phyloP scores from a whole-genome alignment of 2,329 filamentous ascomycete genomes.

The Massarina eburnea region DNA sequence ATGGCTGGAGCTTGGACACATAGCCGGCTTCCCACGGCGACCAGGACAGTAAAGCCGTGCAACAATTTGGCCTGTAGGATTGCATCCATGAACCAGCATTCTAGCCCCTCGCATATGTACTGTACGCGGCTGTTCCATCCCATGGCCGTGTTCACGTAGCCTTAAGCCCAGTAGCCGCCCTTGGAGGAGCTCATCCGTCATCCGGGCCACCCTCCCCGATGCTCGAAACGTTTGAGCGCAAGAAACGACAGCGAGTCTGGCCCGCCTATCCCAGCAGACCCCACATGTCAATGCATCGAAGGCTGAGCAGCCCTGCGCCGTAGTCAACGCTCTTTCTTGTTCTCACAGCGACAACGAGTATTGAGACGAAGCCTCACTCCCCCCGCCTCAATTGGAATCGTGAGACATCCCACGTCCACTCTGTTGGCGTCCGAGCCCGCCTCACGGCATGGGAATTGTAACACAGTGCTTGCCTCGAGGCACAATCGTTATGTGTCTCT shows the following conservation, averaged over 20 bases:
- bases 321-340: conserved; percentile 6
- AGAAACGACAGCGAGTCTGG: conserved; percentile 27
- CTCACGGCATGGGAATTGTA: conserved; percentile 2
- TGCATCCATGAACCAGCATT: conserved; percentile 20
- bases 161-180: conserved; percentile 23
- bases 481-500: conserved; percentile 6
- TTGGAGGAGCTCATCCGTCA: conserved; percentile 23
- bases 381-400: conserved; percentile 11
- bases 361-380: conserved; percentile 8
- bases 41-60: conserved; percentile 21
- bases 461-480: conserved; percentile 7
- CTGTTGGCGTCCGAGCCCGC: neutral
- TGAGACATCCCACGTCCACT: conserved; percentile 1
- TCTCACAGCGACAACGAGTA: neutral
- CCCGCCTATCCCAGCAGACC: conserved; percentile 15
- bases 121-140: conserved; percentile 28
- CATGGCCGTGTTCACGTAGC: conserved; percentile 19
- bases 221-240: conserved; percentile 29
- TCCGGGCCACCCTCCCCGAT: conserved; percentile 33
- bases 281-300: neutral
- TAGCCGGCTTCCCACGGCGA: conserved; percentile 17
- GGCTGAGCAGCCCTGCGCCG: neutral
- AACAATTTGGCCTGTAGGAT: conserved; percentile 31
- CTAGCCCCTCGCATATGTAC: conserved; percentile 27
- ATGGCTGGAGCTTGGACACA: conserved; percentile 19